Conservation (phyloP, 192 early-diverging fungal genomes). For the Coemansia umbellata region DNA sequence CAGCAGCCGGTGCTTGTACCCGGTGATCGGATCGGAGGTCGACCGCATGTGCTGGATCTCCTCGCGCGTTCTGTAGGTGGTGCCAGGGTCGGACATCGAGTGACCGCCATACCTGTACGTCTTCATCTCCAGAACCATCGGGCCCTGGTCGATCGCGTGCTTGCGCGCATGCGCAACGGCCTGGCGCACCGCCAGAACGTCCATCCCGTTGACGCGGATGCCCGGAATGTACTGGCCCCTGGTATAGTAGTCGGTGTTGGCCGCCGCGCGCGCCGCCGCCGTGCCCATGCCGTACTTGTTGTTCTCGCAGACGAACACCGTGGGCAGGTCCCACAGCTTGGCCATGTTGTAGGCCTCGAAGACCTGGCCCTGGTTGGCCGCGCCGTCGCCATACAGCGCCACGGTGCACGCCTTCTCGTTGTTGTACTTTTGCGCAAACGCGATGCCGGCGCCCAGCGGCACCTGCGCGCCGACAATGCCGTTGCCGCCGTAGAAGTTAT, state of each 20-base stretch:
- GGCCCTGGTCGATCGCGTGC: conserved; percentile 84
- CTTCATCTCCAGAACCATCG: conserved; percentile 90
- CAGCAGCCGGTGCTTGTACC: conserved; percentile 80
- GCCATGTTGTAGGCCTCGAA: conserved; percentile 99
- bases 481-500: conserved; percentile 97
- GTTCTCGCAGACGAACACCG: conserved; percentile 97
- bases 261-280: conserved; percentile 81
- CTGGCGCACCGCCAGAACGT: conserved; percentile 86
- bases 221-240: conserved; percentile 97
- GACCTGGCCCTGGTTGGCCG: conserved; percentile 97
- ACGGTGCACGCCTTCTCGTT: conserved; percentile 76
- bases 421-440: conserved; percentile 92
- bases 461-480: conserved; percentile 98
- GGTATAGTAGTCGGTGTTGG: conserved; percentile 91
- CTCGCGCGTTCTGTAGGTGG: conserved; percentile 98
- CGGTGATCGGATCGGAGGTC: conserved; percentile 89
- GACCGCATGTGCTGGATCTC: conserved; percentile 98
- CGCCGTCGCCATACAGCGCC: conserved; percentile 95
- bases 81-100: conserved; percentile 99
- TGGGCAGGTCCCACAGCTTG: conserved; percentile 93
- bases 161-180: conserved; percentile 83
- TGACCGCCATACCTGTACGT: conserved; percentile 99
- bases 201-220: conserved; percentile 90
- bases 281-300: conserved; percentile 99
- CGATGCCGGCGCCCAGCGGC: conserved; percentile 77